Evolutionary conservation across 2,329 filamentous ascomycete species (phyloP), one percentile per base, ranked within the genome.

Genomic region (Colletotrichum scovillei): DNA sequence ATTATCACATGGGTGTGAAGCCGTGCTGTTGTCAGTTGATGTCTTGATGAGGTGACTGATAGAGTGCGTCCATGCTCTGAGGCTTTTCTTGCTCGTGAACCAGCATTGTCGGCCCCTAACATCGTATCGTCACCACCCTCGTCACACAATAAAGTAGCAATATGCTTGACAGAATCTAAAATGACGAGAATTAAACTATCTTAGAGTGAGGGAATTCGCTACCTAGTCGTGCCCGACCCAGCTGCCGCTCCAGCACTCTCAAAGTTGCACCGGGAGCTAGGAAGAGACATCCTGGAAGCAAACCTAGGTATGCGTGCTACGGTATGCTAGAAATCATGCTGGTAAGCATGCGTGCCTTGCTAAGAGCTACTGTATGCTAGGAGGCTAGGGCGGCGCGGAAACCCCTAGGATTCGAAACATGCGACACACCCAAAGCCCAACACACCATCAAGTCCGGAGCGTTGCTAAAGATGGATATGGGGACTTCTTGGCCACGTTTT

Each of bases 401-500:
- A 22, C 70, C 70, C 70, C 70, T 73, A 59, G 70, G 32, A 69
- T 64, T 73, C 70, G 66, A 73, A 73, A 70, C 70, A 64, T 64
- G 66, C 70, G 52, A 53, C 60, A 60, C 59, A 68, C 38, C 38
- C 42, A 69, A 46, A 46, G 52, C 46, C 58, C 59, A 72, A 58
- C 42, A 58, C 64, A 69, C 46, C n/a, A 26, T 30, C 26, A 30
- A 60, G 24, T 55, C 28, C 26, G 42, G 19, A n/a, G 12, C 26
- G 70, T 66, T 73, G 62, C 71, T 71, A 73, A 66, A 73, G 67
- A 66, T 73, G 70, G 70, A 62, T 55, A 57, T 73, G 67, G 56
- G 64, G 70, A 73, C 22, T 70, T 55, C 70, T 73, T 73, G 70
- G 70, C 67, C 67, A 70, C 46, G 70, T 73, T 73, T 73, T 70